Evolutionary conservation across 2,329 filamentous ascomycete species (phyloP).

Genomic region (Xylaria sp.): DNA sequence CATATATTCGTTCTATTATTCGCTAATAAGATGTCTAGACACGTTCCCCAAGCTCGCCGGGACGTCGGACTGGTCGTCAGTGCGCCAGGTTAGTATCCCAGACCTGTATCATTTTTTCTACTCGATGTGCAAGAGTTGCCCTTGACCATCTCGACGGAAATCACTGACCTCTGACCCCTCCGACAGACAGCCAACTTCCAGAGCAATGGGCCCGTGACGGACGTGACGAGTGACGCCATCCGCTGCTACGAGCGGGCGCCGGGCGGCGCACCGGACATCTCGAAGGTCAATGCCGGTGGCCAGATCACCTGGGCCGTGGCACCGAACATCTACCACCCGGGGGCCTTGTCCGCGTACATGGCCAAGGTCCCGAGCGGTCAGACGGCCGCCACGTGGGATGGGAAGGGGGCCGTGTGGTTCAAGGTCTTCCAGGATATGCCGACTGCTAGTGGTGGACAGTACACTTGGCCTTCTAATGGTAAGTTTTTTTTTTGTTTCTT

Average conservation of each 20-base stretch:
- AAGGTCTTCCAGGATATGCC: constrained; percentile 56
- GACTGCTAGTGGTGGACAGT: constrained; percentile 45
- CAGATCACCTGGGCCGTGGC: constrained; percentile 54
- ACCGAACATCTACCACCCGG: constrained; percentile 53
- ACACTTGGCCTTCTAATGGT: constrained; percentile 54
- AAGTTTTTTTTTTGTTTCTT: constrained; percentile 13
- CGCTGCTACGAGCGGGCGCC: constrained; percentile 53
- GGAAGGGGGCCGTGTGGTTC: constrained; percentile 54
- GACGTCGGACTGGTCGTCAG: constrained; percentile 46
- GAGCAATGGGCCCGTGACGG: constrained; percentile 54
- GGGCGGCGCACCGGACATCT: constrained; percentile 50
- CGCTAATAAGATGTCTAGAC: constrained; percentile 34
- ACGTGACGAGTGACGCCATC: constrained; percentile 53
- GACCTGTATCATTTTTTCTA: neutral
- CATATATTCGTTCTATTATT: neutral
- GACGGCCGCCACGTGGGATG: constrained; percentile 52
- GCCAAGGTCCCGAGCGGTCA: constrained; percentile 52
- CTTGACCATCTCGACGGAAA: too few species aligned
- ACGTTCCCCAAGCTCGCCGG: constrained; percentile 48
- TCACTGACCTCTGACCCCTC: neutral
- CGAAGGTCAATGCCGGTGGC: constrained; percentile 52
- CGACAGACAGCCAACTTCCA: constrained; percentile 56
- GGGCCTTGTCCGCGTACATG: constrained; percentile 54
- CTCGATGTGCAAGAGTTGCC: constrained; percentile 16
- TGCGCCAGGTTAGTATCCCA: constrained; percentile 44